A percentile compares a stretch with the other conserved stretches of the same genome.
Conservation (phyloP, 768 basidiomycete genomes). For the Mycena sanguinolenta region DNA sequence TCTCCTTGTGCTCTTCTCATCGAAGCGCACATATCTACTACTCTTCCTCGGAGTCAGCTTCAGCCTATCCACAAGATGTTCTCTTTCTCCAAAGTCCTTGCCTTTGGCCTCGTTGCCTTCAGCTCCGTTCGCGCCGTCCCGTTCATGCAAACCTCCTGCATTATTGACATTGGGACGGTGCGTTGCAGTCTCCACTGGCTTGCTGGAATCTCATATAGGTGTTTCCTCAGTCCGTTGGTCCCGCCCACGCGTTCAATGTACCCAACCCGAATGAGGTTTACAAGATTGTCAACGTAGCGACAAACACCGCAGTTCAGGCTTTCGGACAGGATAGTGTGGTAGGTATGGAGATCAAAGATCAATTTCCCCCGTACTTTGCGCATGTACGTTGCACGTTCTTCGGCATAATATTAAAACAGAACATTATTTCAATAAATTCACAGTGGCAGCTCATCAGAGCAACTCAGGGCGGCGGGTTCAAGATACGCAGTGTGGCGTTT, state of each 20-base stretch:
- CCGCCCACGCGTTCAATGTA: constrained; percentile 1
- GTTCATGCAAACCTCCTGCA: neutral
- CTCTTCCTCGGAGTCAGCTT: neutral
- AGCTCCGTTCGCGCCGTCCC: neutral
- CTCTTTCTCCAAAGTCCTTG: too few relatives aligned
- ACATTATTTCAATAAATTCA: neutral
- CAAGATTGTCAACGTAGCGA: neutral
- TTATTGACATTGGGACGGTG: neutral
- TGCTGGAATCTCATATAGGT: neutral
- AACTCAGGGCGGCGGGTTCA: neutral
- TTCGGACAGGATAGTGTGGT: neutral
- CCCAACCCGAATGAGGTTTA: neutral
- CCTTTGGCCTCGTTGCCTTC: neutral
- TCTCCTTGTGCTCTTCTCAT: constrained; percentile 3
- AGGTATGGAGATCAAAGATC: neutral
- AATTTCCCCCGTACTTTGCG: neutral
- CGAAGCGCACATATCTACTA: neutral
- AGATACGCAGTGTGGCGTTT: neutral
- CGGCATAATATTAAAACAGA: neutral
- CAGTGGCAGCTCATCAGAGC: neutral
- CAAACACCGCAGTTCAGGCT: neutral
- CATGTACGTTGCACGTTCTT: neutral
- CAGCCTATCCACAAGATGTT: neutral
- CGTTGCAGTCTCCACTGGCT: neutral
- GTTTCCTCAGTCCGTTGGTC: neutral